Evolutionary conservation across 1,284 basidiomycete species (phyloP), one percentile per base, ranked within the genome.

Genomic region (Pholiota adiposa): DNA sequence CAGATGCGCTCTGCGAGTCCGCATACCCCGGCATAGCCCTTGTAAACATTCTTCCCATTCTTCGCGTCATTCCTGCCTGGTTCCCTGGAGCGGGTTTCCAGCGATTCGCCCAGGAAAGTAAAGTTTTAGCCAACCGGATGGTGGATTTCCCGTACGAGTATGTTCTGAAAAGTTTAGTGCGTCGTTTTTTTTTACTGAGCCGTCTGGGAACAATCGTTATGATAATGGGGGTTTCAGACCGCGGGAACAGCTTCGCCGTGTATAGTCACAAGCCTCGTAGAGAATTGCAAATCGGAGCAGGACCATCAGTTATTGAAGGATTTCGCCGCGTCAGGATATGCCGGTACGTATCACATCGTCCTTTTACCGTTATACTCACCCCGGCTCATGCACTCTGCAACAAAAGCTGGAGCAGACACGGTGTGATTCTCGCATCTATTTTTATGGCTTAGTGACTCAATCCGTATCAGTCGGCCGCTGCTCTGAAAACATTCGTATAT

Each of bases 1-100:
- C 21, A 25, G 8, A 5, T 7, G 41, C 41, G 5, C 6, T n/a
- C 36, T 38, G 16, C 1, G 56, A 67, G 21, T 49, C 61, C 1
- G 33, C 21, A 12, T 44, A 44, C 21, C 41, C 41, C 7, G 21
- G 41, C 19, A 9, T 21, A 6, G 19, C 41, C 8, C 54, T 68
- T 6, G 68, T 72, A 4, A 70, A 74, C 56, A 21, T 63, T 1
- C 51, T 71, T 12, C 70, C 70, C 6, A 54, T 68, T 18, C 62
- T 73, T 23, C 64, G 63, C 18, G 56, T 67, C 44, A 46, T 72
- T 16, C 70, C 71, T n/a, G 33, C 51, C 1, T 72, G 68, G 71
- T 63, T 70, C 46, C 69, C 70, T 49, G 71, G 71, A 3, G 65
- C 65, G 9, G 63, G 56, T 0, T 70, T 69, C 51, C 61, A 68